Conservation (phyloP, 2,329 filamentous ascomycete genomes). For the Macrophomina pseudophaseolina region DNA sequence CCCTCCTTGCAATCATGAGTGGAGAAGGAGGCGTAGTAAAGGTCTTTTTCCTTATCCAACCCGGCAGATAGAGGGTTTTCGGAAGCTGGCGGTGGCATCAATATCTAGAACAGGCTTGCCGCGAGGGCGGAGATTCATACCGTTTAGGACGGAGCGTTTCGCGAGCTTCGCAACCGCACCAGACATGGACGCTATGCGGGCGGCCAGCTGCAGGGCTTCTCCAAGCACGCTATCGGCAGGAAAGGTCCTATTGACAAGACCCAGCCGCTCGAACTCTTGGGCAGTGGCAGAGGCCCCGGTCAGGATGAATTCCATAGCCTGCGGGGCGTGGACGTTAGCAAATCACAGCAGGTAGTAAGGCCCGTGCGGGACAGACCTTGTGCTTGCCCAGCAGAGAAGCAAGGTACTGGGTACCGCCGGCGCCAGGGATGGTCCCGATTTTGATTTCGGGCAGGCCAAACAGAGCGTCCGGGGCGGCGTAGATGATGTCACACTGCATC, state of each 20-base stretch:
- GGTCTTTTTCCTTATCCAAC: conserved; percentile 42
- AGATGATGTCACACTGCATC: conserved; percentile 71
- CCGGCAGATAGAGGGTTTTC: conserved; percentile 49
- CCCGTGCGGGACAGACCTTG: conserved; percentile 34
- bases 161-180: conserved; percentile 49
- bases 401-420: conserved; percentile 85
- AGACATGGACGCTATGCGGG: conserved; percentile 48
- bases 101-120: conserved; percentile 18
- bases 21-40: conserved; percentile 44
- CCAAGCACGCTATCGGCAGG: conserved; percentile 44
- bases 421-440: conserved; percentile 87
- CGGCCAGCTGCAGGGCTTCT: conserved; percentile 47
- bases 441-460: conserved; percentile 98
- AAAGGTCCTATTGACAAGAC: conserved; percentile 48
- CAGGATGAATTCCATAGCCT: conserved; percentile 54
- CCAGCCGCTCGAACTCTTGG: conserved; percentile 46
- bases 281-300: conserved; percentile 46
- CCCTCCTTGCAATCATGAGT: conserved; percentile 50
- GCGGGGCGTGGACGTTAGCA: background rate
- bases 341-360: background rate
- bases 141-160: conserved; percentile 52
- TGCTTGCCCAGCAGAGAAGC: conserved; percentile 64
- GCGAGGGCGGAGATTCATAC: conserved; percentile 35
- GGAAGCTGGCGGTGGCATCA: conserved; percentile 44
- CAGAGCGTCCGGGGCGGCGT: conserved; percentile 81